Evolutionary conservation across 2,329 filamentous ascomycete species (phyloP), one percentile per base, ranked within the genome.

Genomic region (Fusarium acutatum): DNA sequence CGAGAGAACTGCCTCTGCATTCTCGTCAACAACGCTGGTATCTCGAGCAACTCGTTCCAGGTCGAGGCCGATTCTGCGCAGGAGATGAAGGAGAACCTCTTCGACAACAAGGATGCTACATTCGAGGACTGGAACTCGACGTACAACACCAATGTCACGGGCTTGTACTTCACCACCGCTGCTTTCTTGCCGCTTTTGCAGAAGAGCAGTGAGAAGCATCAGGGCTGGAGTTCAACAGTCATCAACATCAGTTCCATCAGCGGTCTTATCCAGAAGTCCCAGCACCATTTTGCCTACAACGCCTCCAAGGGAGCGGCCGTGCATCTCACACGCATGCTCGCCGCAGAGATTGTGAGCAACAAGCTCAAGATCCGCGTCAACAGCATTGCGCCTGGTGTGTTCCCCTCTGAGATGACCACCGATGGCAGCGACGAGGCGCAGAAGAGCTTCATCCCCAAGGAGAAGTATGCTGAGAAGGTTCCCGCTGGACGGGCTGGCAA

Each of bases 91-190:
- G 78, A 88, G 62, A 90, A 91, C 80, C 84, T 93, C 34, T 96
- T 95, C 83, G 89, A 95, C 57, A 86, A 88, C 46, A 86, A 91
- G 63, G 77, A 81, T 3, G 79, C 82, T 6, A 89, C 84, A 0
- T 86, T 93, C 64, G 89, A 93, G 38, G 89, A 92, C 75, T 96
- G 93, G 94, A 87, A 87, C n/a, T 82, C 88, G 44, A 89, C 90
- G 0, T 95, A 93, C 84, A 88, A 89, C 66, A 94, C 93, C 26
- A 95, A 97, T 73, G 93, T 95, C 17, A 89, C 93, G 37, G 89
- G 88, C 67, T 86, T 90, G 63, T 93, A 90, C 83, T 93, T 91
- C 73, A 85, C 89, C 56, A 91, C 90, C 0, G 86, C 91, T 56
- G 87, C 89, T 1, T 86, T 93, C 49, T 87, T 90, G 3, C 90